A percentile compares a stretch with the other conserved stretches of the same genome.
phyloP scores from a whole-genome alignment of 192 early-diverging fungal species.

The Pilaira anomala region DNA sequence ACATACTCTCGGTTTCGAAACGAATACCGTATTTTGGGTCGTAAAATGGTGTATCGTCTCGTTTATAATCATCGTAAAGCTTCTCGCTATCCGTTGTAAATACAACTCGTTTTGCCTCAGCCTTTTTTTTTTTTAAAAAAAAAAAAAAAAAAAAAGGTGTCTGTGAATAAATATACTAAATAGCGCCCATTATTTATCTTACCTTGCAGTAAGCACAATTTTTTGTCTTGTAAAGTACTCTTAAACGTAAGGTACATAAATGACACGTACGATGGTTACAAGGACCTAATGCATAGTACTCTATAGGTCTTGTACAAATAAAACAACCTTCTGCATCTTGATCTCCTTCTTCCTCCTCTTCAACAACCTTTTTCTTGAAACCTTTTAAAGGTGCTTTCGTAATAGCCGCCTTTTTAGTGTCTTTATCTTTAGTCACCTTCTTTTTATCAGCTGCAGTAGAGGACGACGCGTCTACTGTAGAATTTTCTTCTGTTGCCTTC shows the following conservation, averaged over 20 bases:
- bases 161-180: not conserved
- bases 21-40: constrained; percentile 69
- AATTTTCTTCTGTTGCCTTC: constrained; percentile 5
- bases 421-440: not conserved
- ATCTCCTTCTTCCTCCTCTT: constrained; percentile 24
- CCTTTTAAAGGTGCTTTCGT: not conserved
- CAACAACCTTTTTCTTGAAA: not conserved
- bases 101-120: constrained; percentile 73
- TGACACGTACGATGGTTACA: constrained; percentile 96
- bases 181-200: not conserved
- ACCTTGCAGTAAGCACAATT: constrained; percentile 93
- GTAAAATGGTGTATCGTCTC: constrained; percentile 48
- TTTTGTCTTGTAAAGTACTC: constrained; percentile 83
- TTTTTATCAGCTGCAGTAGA: not conserved
- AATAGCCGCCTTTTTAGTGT: not conserved
- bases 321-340: constrained; percentile 60
- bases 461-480: not conserved
- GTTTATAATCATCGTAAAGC: constrained; percentile 50
- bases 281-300: constrained; percentile 76
- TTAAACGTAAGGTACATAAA: constrained; percentile 83
- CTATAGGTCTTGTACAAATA: constrained; percentile 86
- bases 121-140: constrained; percentile 44
- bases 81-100: constrained; percentile 67
- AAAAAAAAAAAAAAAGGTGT: not conserved
- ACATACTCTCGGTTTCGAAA: constrained; percentile 75